These are phyloP conservation scores for Talaromyces liani DNA, from an alignment of 495 filamentous ascomycete genomes.

Conservation along the genomic window DNA sequence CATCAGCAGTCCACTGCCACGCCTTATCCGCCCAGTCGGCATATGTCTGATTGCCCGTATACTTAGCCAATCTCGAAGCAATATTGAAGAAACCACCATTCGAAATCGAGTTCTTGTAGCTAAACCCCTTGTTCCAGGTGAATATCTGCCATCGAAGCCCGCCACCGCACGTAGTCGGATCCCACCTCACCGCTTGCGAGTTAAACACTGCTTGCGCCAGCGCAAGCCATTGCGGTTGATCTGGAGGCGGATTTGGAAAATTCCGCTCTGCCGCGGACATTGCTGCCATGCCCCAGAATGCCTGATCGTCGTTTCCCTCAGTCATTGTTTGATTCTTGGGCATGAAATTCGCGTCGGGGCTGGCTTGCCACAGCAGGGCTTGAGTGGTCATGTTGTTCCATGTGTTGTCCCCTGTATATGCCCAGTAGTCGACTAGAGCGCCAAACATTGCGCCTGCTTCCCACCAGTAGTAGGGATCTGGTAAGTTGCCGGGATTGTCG, in stretches of 20 bases:
- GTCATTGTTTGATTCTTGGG: slow-evolving; percentile 73
- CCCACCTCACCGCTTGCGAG: slow-evolving; percentile 64
- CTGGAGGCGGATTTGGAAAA: slow-evolving; percentile 49
- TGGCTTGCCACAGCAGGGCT: slow-evolving; percentile 64
- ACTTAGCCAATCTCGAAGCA: slow-evolving; percentile 65
- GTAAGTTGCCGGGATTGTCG: slow-evolving; percentile 63
- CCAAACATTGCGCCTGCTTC: slow-evolving; percentile 72
- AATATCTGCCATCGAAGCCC: slow-evolving; percentile 84
- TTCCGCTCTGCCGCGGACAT: slow-evolving; percentile 77
- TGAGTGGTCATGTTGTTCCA: slow-evolving; percentile 65
- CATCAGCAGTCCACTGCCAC: slow-evolving; percentile 61
- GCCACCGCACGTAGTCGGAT: slow-evolving; percentile 56
- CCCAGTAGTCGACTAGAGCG: slow-evolving; percentile 76
- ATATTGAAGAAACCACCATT: slow-evolving; percentile 80
- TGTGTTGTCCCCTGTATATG: slow-evolving; percentile 63
- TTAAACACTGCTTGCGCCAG: slow-evolving; percentile 81
- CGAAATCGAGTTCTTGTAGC: slow-evolving; percentile 75
- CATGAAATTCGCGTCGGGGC: slow-evolving; percentile 64
- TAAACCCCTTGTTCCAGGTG: slow-evolving; percentile 67
- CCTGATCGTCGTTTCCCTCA: slow-evolving; percentile 78
- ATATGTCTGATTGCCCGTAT: slow-evolving; percentile 74
- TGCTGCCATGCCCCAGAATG: slow-evolving; percentile 77
- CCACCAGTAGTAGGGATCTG: slow-evolving; percentile 79
- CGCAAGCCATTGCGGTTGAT: slow-evolving; percentile 65
- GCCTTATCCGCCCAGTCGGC: slow-evolving; percentile 65